phyloP scores from a whole-genome alignment of 2,329 filamentous ascomycete genomes.

The Pestalotiopsis sp. region DNA sequence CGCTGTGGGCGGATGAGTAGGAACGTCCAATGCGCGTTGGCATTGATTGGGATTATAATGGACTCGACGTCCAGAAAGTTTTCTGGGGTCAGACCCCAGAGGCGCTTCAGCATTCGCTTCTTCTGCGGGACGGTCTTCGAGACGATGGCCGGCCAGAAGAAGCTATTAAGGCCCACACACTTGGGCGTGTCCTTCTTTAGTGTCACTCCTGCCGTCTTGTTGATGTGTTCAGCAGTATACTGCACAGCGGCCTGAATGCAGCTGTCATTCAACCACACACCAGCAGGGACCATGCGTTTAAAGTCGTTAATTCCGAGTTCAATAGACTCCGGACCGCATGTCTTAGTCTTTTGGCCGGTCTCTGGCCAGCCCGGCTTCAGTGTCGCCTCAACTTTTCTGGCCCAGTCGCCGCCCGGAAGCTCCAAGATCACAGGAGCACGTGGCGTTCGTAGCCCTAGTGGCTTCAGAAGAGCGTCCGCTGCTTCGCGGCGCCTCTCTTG shows the following conservation, averaged over 20 bases:
- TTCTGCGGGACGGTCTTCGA: slow-evolving; percentile 46
- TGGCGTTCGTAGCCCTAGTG: slow-evolving; percentile 24
- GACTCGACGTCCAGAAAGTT: slow-evolving; percentile 68
- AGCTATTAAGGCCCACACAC: slow-evolving; percentile 65
- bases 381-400: slow-evolving; percentile 19
- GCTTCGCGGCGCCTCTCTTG: background rate
- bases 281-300: slow-evolving; percentile 56
- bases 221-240: slow-evolving; percentile 61
- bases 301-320: slow-evolving; percentile 62
- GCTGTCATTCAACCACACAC: slow-evolving; percentile 76
- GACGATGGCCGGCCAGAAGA: slow-evolving; percentile 62
- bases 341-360: background rate
- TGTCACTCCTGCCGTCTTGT: slow-evolving; percentile 55
- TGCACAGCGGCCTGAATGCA: slow-evolving; percentile 69
- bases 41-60: slow-evolving; percentile 71
- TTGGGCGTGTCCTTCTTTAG: slow-evolving; percentile 53
- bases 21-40: slow-evolving; percentile 70
- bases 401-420: slow-evolving; percentile 22
- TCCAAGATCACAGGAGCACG: slow-evolving; percentile 20
- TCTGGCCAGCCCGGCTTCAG: background rate
- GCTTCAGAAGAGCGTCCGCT: slow-evolving; percentile 13
- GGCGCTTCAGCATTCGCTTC: slow-evolving; percentile 58
- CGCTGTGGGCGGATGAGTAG: slow-evolving; percentile 65
- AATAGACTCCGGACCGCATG: slow-evolving; percentile 42
- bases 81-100: slow-evolving; percentile 55